Evolutionary conservation across 2,329 filamentous ascomycete genomes (phyloP).

Genomic region (Cytospora paraplurivora): DNA sequence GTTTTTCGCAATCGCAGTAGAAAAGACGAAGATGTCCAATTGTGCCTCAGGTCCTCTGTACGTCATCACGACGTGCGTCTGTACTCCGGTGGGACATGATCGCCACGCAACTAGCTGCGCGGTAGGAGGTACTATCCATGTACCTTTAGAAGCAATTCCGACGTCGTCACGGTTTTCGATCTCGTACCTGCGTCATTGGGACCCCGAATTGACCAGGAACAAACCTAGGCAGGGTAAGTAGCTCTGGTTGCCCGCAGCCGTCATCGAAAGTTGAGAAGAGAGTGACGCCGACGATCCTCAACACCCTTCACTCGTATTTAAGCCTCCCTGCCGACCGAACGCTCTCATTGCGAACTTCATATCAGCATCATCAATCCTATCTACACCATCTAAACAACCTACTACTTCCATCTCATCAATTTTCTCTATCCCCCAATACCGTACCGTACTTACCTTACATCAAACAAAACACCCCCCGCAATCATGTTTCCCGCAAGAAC

Average conservation of each 20-base stretch:
- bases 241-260: neutral
- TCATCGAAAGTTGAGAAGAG: neutral
- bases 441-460: neutral
- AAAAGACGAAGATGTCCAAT: neutral
- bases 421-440: neutral
- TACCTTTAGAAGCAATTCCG: neutral
- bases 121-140: neutral
- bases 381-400: neutral
- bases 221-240: neutral
- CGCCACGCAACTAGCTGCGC: neutral
- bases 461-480: neutral
- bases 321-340: neutral
- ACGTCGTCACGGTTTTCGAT: neutral
- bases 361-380: neutral
- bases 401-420: neutral
- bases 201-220: neutral
- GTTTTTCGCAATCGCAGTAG: neutral
- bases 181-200: constrained; percentile 1
- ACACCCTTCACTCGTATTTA: neutral
- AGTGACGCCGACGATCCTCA: neutral
- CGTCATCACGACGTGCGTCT: neutral
- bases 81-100: neutral
- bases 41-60: neutral
- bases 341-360: neutral
- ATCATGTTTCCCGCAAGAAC: constrained; percentile 26